Percentiles rank a stretch among this genome's conserved stretches.
Evolutionary conservation across 2,329 filamentous ascomycete species (phyloP).

Genomic region (Diaporthe aspalathi): DNA sequence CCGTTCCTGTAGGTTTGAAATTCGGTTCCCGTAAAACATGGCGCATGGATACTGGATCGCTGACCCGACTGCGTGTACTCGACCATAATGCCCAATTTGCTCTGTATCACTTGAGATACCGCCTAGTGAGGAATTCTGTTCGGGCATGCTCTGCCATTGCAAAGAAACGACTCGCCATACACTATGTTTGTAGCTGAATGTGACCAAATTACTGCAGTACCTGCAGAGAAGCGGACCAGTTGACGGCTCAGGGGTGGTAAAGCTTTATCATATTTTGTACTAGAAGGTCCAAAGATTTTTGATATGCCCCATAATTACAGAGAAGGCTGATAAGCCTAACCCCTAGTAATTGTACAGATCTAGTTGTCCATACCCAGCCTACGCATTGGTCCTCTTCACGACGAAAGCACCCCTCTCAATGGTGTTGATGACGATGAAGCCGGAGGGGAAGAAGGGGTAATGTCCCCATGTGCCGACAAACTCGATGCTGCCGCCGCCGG

Average conservation of each 20-base stretch:
- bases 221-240: not conserved
- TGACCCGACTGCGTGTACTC: too few species aligned
- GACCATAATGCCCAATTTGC: not conserved
- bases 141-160: not conserved
- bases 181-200: too few species aligned
- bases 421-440: conserved; percentile 57
- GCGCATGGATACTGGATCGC: too few species aligned
- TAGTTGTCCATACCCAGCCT: not conserved
- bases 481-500: conserved; percentile 50
- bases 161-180: not conserved
- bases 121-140: too few species aligned
- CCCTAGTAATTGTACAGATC: not conserved
- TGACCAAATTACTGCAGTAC: not conserved
- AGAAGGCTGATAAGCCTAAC: not conserved
- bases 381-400: conserved; percentile 45
- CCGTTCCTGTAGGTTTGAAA: too few species aligned
- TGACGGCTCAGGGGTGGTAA: not conserved
- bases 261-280: not conserved
- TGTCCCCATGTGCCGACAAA: conserved; percentile 58
- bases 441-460: conserved; percentile 55
- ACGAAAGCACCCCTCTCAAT: conserved; percentile 58
- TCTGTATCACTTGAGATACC: too few species aligned
- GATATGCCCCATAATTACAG: not conserved
- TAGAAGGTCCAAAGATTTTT: not conserved
- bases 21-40: too few species aligned